A percentile compares a stretch with the other conserved stretches of the same genome.
These are phyloP conservation scores for Lignosus rhinocerotis DNA, from an alignment of 1,284 basidiomycete genomes.

Conservation along the genomic window DNA sequence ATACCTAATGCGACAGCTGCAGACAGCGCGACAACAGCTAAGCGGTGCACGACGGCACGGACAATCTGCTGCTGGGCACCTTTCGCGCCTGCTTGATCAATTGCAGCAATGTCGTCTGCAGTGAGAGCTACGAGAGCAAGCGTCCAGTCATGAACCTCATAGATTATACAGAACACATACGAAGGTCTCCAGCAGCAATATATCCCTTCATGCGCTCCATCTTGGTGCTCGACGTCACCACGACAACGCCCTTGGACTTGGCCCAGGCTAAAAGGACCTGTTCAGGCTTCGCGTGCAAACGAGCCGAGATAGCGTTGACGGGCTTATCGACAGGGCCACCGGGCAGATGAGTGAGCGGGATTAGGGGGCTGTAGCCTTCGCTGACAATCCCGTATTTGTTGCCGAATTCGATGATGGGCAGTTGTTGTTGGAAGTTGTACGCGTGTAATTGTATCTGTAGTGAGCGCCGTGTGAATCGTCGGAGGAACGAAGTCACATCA, in stretches of 20 bases:
- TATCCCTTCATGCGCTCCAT: conserved; percentile 57
- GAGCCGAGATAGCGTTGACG: conserved; percentile 55
- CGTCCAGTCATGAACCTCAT: neutral
- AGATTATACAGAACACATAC: conserved; percentile 31
- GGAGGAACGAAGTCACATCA: neutral
- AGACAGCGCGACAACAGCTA: conserved; percentile 27
- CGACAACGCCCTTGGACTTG: conserved; percentile 61
- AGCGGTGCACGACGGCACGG: conserved; percentile 25
- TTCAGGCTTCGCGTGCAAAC: conserved; percentile 62
- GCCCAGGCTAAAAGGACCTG: conserved; percentile 75
- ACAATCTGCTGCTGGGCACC: conserved; percentile 28
- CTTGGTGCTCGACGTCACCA: conserved; percentile 66
- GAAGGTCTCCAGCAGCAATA: conserved; percentile 48
- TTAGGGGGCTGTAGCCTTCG: conserved; percentile 72
- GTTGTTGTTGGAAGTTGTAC: conserved; percentile 63
- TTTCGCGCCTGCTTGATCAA: conserved; percentile 43
- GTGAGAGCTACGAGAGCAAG: conserved; percentile 33
- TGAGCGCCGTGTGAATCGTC: neutral
- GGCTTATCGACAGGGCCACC: conserved; percentile 75
- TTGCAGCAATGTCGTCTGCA: conserved; percentile 40
- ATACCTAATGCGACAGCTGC: conserved; percentile 27
- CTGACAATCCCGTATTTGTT: conserved; percentile 63
- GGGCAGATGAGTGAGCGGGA: conserved; percentile 65
- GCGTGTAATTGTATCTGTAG: conserved; percentile 65
- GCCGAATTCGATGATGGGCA: conserved; percentile 56